These are phyloP conservation scores for Stenogyne calaminthoides DNA, from an alignment of 305 asterid species.

Conservation along the genomic window DNA sequence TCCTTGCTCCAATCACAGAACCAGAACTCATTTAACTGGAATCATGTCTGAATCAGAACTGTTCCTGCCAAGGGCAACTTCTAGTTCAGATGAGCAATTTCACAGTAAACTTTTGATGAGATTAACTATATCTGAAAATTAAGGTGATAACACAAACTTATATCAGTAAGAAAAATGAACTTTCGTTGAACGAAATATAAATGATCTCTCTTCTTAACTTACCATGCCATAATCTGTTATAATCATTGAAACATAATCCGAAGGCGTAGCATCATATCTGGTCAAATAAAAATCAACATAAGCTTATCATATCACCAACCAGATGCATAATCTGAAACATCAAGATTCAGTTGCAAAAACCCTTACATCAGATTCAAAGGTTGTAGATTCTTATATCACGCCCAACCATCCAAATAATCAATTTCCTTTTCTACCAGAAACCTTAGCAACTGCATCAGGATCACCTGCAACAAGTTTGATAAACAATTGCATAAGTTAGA, in stretches of 20 bases:
- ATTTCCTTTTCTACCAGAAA: conserved; percentile 69
- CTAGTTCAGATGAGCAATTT: conserved; percentile 1
- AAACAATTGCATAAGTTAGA: conserved; percentile 30
- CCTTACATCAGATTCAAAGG: conserved; percentile 83
- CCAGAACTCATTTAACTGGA: too few species aligned
- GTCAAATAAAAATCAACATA: conserved; percentile 38
- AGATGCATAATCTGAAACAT: background rate
- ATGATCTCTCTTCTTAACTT: conserved; percentile 36
- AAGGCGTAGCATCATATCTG: conserved; percentile 95
- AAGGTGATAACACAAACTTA: background rate
- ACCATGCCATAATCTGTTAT: conserved; percentile 98
- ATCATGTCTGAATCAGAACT: too few species aligned
- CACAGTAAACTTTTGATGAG: background rate
- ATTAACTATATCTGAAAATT: conserved; percentile 6
- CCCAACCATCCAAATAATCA: conserved; percentile 70
- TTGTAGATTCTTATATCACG: conserved; percentile 69
- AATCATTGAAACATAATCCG: conserved; percentile 90
- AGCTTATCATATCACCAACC: conserved; percentile 22
- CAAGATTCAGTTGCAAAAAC: conserved; percentile 24
- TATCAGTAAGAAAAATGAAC: background rate
- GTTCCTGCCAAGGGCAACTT: too few species aligned
- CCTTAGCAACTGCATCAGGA: conserved; percentile 73
- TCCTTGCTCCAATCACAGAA: too few species aligned
- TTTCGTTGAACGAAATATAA: conserved; percentile 3
- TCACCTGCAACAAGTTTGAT: conserved; percentile 57